Base-by-base conservation (phyloP, 192 early-diverging fungal genomes). In the Spizellomyces sp. region DNA sequence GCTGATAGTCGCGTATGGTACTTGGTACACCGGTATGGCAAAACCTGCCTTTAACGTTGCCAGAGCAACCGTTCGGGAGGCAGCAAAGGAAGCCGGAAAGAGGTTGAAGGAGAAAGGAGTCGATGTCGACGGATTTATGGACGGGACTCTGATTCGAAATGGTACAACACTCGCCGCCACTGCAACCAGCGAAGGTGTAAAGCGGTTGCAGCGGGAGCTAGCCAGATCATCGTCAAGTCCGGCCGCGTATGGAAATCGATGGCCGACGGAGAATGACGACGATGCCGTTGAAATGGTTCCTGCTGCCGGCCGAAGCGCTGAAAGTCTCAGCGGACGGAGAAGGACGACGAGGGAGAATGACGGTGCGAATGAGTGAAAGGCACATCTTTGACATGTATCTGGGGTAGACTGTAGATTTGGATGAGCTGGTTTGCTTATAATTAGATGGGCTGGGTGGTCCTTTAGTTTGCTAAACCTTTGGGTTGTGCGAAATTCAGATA, bases 21-120 rank as follows among this genome's bases (percentile, higher is more conserved):
- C 70, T 7, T 85, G 76, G 75, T 79, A 81, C 45, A 75, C 72
- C 8, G 78, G 78, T 5, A 76, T 82, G 75, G 62, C 71, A 21
- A 77, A 80, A 12, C 83, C 83, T 6, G 68, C 75, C 17, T 59
- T 71, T 52, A 65, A 76, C 17, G 69, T 78, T 56, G 80, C 68
- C 0, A 77, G 69, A 58, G 83, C 66, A 9, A 77, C 74, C 14
- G 15, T 75, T 9, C 46, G 59, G 47, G 82, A 79, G 45, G 68
- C 79, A 19, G 56, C 62, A 7, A 73, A 52, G 4, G 71, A 81
- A 58, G 77, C 69, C 12, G 52, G 47, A 9, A n/a, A 12, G 9
- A 52, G 60, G 67, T 57, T 82, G 66, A 61, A 70, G 12, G 73
- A 77, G 45, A 54, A 62, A 19, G 79, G 79, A 12, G 62, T 80